Percentiles rank a stretch among this genome's conserved stretches.
These are phyloP conservation scores for Harrya chromipes DNA, from an alignment of 768 basidiomycete species.

Conservation along the genomic window DNA sequence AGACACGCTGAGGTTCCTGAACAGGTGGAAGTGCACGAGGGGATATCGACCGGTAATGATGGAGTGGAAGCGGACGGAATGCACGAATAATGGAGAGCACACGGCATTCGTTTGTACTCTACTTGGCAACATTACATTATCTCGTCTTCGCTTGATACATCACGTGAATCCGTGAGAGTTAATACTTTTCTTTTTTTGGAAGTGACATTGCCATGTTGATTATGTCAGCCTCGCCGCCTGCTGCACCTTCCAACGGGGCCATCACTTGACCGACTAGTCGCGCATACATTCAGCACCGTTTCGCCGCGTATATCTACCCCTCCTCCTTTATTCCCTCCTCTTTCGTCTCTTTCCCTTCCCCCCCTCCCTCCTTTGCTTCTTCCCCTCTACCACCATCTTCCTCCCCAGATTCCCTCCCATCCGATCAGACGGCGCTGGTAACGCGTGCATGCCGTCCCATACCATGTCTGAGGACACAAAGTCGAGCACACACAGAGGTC, in stretches of 20 bases:
- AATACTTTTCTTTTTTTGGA: not conserved
- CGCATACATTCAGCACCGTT: slow-evolving; percentile 28
- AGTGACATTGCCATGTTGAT: slow-evolving; percentile 24
- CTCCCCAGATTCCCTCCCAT: slow-evolving; percentile 4
- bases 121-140: not conserved
- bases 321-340: not conserved
- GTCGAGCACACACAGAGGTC: slow-evolving; percentile 33
- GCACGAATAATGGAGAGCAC: slow-evolving; percentile 19
- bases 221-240: slow-evolving; percentile 30
- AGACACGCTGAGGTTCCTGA: slow-evolving; percentile 24
- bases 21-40: slow-evolving; percentile 32
- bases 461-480: slow-evolving; percentile 63
- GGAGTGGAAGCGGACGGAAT: slow-evolving; percentile 20
- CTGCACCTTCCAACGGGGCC: slow-evolving; percentile 25
- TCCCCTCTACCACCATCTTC: not conserved
- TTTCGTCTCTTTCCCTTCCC: not conserved
- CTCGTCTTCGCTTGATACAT: slow-evolving; percentile 2
- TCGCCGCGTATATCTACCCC: slow-evolving; percentile 14
- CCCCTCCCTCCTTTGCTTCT: not conserved
- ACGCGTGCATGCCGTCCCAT: slow-evolving; percentile 31
- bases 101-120: not conserved
- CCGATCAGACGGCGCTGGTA: slow-evolving; percentile 25
- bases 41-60: slow-evolving; percentile 12
- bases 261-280: slow-evolving; percentile 26
- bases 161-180: slow-evolving; percentile 11